Evolutionary conservation across 176 grass and related monocot species (phyloP).

Genomic region (Pontederia paniculata): DNA sequence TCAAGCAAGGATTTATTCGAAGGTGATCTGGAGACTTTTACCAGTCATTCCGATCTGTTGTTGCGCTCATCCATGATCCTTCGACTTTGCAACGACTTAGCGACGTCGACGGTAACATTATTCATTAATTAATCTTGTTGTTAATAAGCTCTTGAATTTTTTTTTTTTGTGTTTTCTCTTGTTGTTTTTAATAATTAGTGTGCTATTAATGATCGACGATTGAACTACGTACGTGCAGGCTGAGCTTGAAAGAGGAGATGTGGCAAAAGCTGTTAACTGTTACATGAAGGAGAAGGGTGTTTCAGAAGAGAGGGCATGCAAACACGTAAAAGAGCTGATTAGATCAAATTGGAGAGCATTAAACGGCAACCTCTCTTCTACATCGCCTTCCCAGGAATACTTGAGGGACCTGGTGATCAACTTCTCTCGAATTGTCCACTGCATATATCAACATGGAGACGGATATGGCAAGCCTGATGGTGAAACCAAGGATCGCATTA

Average conservation of each 20-base stretch:
- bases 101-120: constrained; percentile 22
- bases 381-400: constrained; percentile 12
- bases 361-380: neutral
- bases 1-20: neutral
- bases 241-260: too few relatives aligned
- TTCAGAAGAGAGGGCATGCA: constrained; percentile 1
- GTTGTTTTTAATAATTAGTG: too few relatives aligned
- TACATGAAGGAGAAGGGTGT: constrained; percentile 9
- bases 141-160: too few relatives aligned
- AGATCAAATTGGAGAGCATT: constrained; percentile 7
- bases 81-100: constrained; percentile 21
- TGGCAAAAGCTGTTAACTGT: constrained; percentile 15
- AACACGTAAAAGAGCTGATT: too few relatives aligned
- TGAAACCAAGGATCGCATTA: too few relatives aligned
- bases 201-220: too few relatives aligned
- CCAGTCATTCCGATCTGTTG: neutral
- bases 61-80: neutral
- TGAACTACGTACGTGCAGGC: too few relatives aligned
- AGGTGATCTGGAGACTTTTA: constrained; percentile 13
- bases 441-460: constrained; percentile 12
- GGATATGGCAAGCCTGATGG: too few relatives aligned
- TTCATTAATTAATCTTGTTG: too few relatives aligned
- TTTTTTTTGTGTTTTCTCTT: too few relatives aligned
- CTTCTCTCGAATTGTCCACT: neutral
- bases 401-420: neutral